Evolutionary conservation across 1,284 basidiomycete species (phyloP).

Genomic region (Inonotus hispidus): DNA sequence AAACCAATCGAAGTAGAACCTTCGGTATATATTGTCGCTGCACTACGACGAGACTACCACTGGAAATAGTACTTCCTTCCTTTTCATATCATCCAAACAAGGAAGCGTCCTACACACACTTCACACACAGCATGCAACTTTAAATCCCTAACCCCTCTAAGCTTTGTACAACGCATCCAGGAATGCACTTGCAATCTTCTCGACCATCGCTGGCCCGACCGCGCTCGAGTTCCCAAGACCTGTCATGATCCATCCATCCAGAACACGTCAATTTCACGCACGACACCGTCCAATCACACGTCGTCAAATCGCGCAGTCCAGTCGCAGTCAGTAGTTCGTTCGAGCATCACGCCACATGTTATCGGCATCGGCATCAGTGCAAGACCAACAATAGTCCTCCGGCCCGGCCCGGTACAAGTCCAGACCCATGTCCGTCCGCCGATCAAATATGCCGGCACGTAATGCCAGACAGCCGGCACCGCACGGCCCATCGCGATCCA

Average conservation of each 20-base stretch:
- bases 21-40: neutral
- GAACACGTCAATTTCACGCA: neutral
- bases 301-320: neutral
- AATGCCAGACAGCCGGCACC: too few species aligned
- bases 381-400: too few species aligned
- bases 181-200: conserved; percentile 77
- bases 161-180: conserved; percentile 82
- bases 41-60: neutral
- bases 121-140: neutral
- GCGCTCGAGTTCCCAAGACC: conserved; percentile 86
- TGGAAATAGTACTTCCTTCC: neutral
- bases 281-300: neutral
- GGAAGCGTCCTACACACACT: neutral
- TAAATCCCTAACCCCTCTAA: conserved; percentile 27
- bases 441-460: too few species aligned
- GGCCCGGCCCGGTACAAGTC: too few species aligned
- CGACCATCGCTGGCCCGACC: conserved; percentile 85
- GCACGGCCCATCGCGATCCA: neutral
- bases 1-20: neutral
- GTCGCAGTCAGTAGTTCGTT: neutral
- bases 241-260: conserved; percentile 28
- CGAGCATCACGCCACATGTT: too few species aligned
- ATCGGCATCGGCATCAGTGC: neutral
- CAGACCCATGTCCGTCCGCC: too few species aligned
- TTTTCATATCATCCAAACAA: neutral